A percentile compares a stretch with the other conserved stretches of the same genome.
Conservation (phyloP, 768 basidiomycete species). For the Termitomyces sp. region DNA sequence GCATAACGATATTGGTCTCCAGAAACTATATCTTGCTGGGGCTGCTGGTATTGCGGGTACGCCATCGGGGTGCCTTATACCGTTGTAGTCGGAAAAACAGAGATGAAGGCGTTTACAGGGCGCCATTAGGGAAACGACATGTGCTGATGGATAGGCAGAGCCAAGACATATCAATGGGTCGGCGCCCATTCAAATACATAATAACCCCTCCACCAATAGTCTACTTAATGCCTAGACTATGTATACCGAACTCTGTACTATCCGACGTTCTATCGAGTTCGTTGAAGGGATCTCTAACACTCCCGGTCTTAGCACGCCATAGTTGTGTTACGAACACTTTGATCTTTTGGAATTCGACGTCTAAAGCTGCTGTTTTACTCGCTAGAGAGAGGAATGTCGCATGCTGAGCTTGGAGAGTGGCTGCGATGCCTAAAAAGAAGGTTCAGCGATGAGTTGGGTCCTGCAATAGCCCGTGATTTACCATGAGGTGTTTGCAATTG, state of each 20-base stretch:
- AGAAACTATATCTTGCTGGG: slow-evolving; percentile 38
- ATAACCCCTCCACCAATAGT: neutral
- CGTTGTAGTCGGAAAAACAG: neutral
- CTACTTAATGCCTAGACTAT: slow-evolving; percentile 38
- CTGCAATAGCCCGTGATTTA: slow-evolving; percentile 20
- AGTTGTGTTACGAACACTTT: slow-evolving; percentile 72
- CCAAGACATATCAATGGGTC: neutral
- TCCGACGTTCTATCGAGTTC: slow-evolving; percentile 31
- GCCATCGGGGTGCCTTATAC: slow-evolving; percentile 14
- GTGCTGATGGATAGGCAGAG: neutral
- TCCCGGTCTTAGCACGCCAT: slow-evolving; percentile 78
- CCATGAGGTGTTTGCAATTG: slow-evolving; percentile 78
- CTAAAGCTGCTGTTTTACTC: slow-evolving; percentile 67
- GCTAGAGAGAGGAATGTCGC: slow-evolving; percentile 74
- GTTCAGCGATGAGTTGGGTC: neutral
- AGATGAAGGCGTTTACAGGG: neutral
- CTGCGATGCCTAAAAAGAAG: slow-evolving; percentile 46
- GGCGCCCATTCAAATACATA: neutral
- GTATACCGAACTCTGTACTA: slow-evolving; percentile 37
- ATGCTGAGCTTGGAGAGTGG: slow-evolving; percentile 79
- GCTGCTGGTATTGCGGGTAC: slow-evolving; percentile 24
- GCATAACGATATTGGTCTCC: slow-evolving; percentile 81
- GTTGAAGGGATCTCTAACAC: slow-evolving; percentile 80
- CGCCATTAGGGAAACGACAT: neutral
- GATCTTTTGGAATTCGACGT: slow-evolving; percentile 73